These are phyloP conservation scores for Suillus ampliporus DNA, from an alignment of 768 basidiomycete genomes.

Conservation along the genomic window DNA sequence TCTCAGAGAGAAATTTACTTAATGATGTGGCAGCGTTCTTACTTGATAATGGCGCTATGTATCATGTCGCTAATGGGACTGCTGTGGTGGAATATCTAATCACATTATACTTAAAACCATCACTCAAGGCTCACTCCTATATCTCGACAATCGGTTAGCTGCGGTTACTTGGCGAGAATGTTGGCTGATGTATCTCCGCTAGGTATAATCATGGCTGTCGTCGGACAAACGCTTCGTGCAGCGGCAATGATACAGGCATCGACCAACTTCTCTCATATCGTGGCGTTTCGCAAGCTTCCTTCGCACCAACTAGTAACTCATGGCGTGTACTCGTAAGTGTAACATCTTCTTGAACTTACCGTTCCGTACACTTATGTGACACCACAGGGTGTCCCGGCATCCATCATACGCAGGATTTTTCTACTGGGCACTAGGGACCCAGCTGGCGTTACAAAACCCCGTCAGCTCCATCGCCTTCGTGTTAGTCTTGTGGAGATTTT, in stretches of 20 bases:
- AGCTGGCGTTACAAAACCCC: slow-evolving; percentile 89
- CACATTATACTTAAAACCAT: slow-evolving; percentile 69
- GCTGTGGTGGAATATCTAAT: slow-evolving; percentile 85
- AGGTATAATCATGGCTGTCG: slow-evolving; percentile 70
- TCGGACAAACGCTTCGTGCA: slow-evolving; percentile 83
- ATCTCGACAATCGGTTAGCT: slow-evolving; percentile 63
- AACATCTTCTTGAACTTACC: slow-evolving; percentile 1
- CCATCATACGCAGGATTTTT: slow-evolving; percentile 98
- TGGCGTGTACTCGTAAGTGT: slow-evolving; percentile 84
- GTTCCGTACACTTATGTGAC: slow-evolving; percentile 19
- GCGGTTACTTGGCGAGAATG: background rate
- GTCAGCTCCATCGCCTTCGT: slow-evolving; percentile 70
- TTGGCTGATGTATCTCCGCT: slow-evolving; percentile 11
- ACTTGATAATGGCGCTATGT: slow-evolving; percentile 85
- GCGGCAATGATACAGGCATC: slow-evolving; percentile 96
- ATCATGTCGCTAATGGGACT: slow-evolving; percentile 81
- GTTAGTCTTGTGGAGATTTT: slow-evolving; percentile 84
- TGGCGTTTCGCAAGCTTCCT: slow-evolving; percentile 75
- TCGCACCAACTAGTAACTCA: slow-evolving; percentile 83
- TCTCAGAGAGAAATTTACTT: background rate
- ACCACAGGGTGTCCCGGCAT: slow-evolving; percentile 80
- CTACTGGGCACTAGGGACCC: slow-evolving; percentile 97
- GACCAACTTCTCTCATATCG: slow-evolving; percentile 90
- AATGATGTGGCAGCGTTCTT: slow-evolving; percentile 72
- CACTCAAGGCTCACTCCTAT: slow-evolving; percentile 62